phyloP scores from a whole-genome alignment of 768 basidiomycete genomes.

The Pleurotus salmoneostramineus region DNA sequence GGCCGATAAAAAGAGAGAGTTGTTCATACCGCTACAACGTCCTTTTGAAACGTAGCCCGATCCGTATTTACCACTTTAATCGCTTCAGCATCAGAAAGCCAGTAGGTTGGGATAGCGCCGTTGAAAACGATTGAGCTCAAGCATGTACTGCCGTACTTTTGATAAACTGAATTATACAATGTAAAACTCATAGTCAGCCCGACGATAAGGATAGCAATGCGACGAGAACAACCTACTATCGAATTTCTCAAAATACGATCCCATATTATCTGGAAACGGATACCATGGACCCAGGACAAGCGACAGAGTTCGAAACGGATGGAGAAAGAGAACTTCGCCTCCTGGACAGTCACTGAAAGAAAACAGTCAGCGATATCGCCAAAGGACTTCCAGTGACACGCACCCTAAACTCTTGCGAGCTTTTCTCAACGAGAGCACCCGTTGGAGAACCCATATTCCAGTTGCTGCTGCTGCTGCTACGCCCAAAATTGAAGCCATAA shows the following conservation, averaged over 20 bases:
- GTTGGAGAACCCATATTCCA: background rate
- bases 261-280: conserved; percentile 29
- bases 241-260: conserved; percentile 29
- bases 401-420: conserved; percentile 5
- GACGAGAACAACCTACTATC: conserved; percentile 22
- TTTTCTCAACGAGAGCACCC: background rate
- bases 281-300: conserved; percentile 24
- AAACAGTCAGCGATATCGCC: background rate
- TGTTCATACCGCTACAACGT: conserved; percentile 25
- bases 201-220: no score
- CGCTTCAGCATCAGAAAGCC: conserved; percentile 41
- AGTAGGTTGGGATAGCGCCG: conserved; percentile 27
- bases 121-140: conserved; percentile 30
- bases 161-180: conserved; percentile 25
- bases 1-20: background rate
- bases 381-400: background rate
- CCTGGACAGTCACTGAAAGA: background rate
- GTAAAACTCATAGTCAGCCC: no score
- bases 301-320: conserved; percentile 25
- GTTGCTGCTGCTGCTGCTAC: background rate
- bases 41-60: conserved; percentile 34
- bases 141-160: conserved; percentile 32
- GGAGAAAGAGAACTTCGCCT: conserved; percentile 10
- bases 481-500: background rate
- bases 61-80: conserved; percentile 29